phyloP scores from a whole-genome alignment of 2,329 filamentous ascomycete species.

The Aspergillus oerlinghausenensis region DNA sequence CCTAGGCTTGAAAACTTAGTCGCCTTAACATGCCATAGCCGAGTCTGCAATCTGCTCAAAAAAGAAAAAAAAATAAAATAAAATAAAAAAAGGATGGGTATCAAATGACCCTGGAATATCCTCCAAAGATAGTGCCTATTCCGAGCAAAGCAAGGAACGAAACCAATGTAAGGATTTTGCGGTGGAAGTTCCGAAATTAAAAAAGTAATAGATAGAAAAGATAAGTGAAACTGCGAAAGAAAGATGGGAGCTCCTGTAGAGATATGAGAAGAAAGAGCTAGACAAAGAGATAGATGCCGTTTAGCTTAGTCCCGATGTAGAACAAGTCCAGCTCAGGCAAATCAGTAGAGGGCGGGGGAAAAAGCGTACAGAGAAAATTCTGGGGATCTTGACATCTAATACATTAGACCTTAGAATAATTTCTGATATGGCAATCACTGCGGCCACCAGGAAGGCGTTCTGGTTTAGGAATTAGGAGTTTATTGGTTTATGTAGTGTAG shows the following conservation, averaged over 20 bases:
- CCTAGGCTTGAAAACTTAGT: slow-evolving; percentile 1
- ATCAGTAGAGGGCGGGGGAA: background rate
- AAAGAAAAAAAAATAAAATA: too few relatives aligned
- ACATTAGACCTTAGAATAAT: background rate
- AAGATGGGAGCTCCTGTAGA: background rate
- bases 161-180: background rate
- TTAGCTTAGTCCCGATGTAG: background rate
- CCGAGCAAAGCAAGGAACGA: background rate
- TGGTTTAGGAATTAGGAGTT: slow-evolving; percentile 14
- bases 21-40: slow-evolving; percentile 16
- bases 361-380: slow-evolving; percentile 8
- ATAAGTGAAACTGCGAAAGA: background rate
- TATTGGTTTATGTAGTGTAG: slow-evolving; percentile 18
- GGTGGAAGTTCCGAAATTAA: background rate
- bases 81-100: background rate
- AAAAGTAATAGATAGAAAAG: background rate
- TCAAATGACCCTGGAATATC: background rate
- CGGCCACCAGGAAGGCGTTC: slow-evolving; percentile 9
- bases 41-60: background rate
- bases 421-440: slow-evolving; percentile 2
- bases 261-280: background rate
- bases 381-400: slow-evolving; percentile 6
- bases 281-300: background rate
- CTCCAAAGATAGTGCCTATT: background rate
- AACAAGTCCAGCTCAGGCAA: background rate